A percentile compares a stretch with the other conserved stretches of the same genome.
phyloP scores from a whole-genome alignment of 177 flowering plant genomes.

The Tripterygium wilfordii region DNA sequence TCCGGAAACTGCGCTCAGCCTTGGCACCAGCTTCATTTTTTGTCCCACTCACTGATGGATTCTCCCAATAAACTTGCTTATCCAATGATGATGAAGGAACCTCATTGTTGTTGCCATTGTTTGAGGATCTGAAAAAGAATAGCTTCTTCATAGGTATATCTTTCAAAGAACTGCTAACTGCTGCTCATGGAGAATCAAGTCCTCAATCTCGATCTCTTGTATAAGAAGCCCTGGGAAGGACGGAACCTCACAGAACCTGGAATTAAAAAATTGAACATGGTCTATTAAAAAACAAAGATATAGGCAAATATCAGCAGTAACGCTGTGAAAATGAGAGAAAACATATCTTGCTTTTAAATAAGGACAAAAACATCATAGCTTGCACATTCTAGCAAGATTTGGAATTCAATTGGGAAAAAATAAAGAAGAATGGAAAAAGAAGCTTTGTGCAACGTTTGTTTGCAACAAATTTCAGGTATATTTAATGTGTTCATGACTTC shows the following conservation, averaged over 20 bases:
- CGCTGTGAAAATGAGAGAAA: no score
- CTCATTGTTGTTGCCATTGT: conserved; percentile 28
- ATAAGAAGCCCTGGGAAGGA: not conserved
- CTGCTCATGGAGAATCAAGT: not conserved
- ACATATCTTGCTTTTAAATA: no score
- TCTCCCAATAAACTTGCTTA: conserved; percentile 45
- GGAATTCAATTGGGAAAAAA: not conserved
- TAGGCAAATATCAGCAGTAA: conserved; percentile 1
- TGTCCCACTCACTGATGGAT: conserved; percentile 19
- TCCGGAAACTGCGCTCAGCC: conserved; percentile 15
- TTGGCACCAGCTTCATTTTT: conserved; percentile 19
- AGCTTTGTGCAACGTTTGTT: no score
- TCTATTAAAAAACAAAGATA: not conserved
- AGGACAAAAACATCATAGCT: no score
- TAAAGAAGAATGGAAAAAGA: not conserved
- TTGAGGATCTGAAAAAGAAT: conserved; percentile 66
- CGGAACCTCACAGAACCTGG: not conserved
- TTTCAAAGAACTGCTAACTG: conserved; percentile 6
- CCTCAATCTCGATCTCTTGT: not conserved
- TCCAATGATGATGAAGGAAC: conserved; percentile 35
- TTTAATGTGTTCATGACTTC: no score
- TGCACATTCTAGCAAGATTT: not conserved
- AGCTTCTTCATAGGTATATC: conserved; percentile 66
- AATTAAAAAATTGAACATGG: not conserved
- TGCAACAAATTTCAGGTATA: no score